Evolutionary conservation across 164 flowering plant species (phyloP), one percentile per base, ranked within the genome.

Genomic region (Vitis amurensis): DNA sequence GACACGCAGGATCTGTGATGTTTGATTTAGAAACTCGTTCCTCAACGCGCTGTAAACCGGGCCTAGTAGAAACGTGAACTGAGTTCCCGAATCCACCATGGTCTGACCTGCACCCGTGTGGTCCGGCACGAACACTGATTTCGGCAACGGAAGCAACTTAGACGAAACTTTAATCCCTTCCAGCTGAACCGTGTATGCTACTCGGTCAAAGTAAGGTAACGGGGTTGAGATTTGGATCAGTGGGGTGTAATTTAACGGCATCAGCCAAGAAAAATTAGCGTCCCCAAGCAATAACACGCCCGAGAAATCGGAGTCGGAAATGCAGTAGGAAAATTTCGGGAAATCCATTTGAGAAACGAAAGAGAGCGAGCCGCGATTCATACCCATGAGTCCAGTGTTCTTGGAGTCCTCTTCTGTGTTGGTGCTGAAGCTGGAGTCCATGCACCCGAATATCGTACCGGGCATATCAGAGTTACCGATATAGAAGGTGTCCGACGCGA

Each of bases 71-170:
- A 86, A 90, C 0, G 91, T 90, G 79, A 90, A 92, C 75, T 92
- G 96, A 7, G 94, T 86, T 0, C 97, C 97, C 51, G 97, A 90
- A 68, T 92, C 97, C 0, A 92, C 83, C 96, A 92, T 92, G 6
- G 97, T 90, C 68, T 92, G 97, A 51, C 97, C 97, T 16, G 97
- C 97, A 7, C 97, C 97, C 27, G 92, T 90, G 60, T 90, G 96
- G 70, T 92, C 97, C 55, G 97, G 97, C 44, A 61, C 83, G 56
- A 84, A 83, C 1, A 83, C 77, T n/a, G 90, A 82, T 59, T 87
- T 84, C 8, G 91, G 86, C 13, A 92, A 61, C 44, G 84, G 74
- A 0, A 92, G 77, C 14, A 83, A 29, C 68, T 70, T 84, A 1
- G 47, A 68, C 50, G 83, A 56, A 1, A 92, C 96, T 65, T 78